phyloP scores from a whole-genome alignment of 768 basidiomycete species.

The Trametes cinnabarina region DNA sequence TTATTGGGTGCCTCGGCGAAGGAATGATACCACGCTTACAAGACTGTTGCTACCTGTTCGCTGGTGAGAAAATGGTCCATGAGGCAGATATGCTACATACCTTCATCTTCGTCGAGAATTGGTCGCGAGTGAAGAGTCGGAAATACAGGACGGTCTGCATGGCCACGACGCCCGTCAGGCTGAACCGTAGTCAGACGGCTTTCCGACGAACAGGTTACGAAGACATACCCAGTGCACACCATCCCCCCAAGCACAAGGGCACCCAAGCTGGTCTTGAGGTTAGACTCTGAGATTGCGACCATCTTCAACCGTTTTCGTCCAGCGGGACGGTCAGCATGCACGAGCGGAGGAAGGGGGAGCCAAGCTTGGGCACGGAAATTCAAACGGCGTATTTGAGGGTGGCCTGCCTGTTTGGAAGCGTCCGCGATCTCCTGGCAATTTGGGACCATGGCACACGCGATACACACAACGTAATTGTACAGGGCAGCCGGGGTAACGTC shows the following conservation, averaged over 20 bases:
- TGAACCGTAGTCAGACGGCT: neutral
- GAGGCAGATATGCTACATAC: slow-evolving; percentile 19
- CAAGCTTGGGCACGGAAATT: neutral
- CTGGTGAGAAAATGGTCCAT: no score
- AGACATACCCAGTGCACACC: slow-evolving; percentile 28
- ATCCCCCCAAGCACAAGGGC: slow-evolving; percentile 17
- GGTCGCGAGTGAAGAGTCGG: slow-evolving; percentile 23
- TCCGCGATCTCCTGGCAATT: slow-evolving; percentile 7
- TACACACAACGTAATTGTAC: no score
- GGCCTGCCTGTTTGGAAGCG: neutral
- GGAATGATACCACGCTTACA: slow-evolving; percentile 8
- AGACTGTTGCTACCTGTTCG: slow-evolving; percentile 19
- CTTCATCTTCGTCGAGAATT: slow-evolving; percentile 16
- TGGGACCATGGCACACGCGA: no score
- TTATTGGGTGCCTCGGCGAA: neutral
- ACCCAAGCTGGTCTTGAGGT: slow-evolving; percentile 19
- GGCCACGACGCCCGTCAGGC: slow-evolving; percentile 26
- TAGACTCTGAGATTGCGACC: slow-evolving; percentile 6
- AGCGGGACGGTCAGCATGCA: slow-evolving; percentile 1
- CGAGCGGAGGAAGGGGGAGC: neutral
- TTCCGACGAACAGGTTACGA: neutral
- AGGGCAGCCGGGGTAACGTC: neutral
- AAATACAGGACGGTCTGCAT: slow-evolving; percentile 27
- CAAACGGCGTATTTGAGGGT: slow-evolving; percentile 2
- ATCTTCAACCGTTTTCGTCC: slow-evolving; percentile 6